These are phyloP conservation scores for Lasiodiplodia sp. DNA, from an alignment of 2,329 filamentous ascomycete species.

Conservation along the genomic window DNA sequence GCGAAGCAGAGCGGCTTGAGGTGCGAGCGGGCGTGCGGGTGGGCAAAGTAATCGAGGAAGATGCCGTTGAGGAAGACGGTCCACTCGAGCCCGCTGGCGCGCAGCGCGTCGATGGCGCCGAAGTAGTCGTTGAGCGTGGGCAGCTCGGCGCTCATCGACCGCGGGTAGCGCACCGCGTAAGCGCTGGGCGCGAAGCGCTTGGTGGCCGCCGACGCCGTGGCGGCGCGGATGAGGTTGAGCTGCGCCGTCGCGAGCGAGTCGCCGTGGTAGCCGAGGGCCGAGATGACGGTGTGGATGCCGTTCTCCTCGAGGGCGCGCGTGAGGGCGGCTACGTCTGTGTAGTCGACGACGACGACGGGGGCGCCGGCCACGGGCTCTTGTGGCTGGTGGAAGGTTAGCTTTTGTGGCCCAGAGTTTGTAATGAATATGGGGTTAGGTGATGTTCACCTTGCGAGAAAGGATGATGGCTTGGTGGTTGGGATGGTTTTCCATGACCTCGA, in stretches of 20 bases:
- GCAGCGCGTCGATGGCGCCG: constrained; percentile 32
- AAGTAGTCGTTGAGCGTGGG: constrained; percentile 9
- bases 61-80: constrained; percentile 38
- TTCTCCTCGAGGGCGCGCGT: constrained; percentile 44
- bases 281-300: constrained; percentile 56
- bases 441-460: constrained; percentile 50
- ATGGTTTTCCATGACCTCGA: constrained; percentile 51
- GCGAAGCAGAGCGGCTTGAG: constrained; percentile 33
- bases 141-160: background rate
- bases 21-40: constrained; percentile 36
- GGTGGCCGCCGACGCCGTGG: constrained; percentile 48
- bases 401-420: no score
- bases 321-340: constrained; percentile 42
- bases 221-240: constrained; percentile 54
- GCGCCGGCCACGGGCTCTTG: constrained; percentile 23
- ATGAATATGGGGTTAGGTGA: no score
- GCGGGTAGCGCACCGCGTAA: constrained; percentile 43
- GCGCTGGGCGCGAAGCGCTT: constrained; percentile 53
- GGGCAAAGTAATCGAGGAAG: constrained; percentile 44
- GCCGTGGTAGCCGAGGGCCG: constrained; percentile 47
- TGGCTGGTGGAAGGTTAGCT: no score
- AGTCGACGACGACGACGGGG: constrained; percentile 42
- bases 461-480: constrained; percentile 51
- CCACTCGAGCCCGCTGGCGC: constrained; percentile 38
- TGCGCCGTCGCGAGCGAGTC: constrained; percentile 44